A percentile compares a stretch with the other conserved stretches of the same genome.
Conservation (phyloP, 306 rosid genomes). For the Comarum palustre region DNA sequence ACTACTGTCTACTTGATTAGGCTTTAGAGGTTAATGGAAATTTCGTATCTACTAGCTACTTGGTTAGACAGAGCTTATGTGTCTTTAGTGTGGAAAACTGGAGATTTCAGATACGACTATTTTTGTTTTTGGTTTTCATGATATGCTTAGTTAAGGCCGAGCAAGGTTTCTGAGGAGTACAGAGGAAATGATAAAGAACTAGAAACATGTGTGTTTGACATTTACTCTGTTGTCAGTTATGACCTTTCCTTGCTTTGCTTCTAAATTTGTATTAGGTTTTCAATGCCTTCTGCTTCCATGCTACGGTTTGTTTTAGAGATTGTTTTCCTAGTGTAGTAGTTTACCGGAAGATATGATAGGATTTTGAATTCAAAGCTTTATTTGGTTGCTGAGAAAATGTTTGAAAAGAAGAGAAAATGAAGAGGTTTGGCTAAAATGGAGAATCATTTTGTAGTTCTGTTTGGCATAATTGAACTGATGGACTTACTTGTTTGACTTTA, state of each 20-base stretch:
- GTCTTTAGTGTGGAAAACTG: not conserved
- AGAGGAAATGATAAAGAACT: not conserved
- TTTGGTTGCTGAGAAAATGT: constrained; percentile 24
- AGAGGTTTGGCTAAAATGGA: not conserved
- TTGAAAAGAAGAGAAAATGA: not conserved
- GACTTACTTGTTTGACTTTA: constrained; percentile 17
- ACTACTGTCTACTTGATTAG: not conserved
- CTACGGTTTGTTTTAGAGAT: not conserved
- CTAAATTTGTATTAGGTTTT: not conserved
- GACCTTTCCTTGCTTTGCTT: not conserved
- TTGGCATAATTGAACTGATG: constrained; percentile 5
- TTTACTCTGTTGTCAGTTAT: not conserved
- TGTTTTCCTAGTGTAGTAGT: constrained; percentile 25
- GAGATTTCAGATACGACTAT: not conserved
- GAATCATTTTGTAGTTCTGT: constrained; percentile 5
- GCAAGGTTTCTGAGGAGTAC: not conserved
- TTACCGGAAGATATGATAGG: constrained; percentile 1
- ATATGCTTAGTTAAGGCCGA: not conserved
- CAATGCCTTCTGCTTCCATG: not conserved
- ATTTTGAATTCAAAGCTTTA: not conserved
- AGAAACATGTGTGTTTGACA: not conserved
- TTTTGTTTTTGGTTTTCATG: not conserved
- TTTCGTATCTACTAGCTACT: not conserved
- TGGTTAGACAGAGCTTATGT: not conserved
- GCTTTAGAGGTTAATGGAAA: not conserved